Evolutionary conservation across 1,284 basidiomycete species (phyloP).

Genomic region (Hypsizygus ulmarius): DNA sequence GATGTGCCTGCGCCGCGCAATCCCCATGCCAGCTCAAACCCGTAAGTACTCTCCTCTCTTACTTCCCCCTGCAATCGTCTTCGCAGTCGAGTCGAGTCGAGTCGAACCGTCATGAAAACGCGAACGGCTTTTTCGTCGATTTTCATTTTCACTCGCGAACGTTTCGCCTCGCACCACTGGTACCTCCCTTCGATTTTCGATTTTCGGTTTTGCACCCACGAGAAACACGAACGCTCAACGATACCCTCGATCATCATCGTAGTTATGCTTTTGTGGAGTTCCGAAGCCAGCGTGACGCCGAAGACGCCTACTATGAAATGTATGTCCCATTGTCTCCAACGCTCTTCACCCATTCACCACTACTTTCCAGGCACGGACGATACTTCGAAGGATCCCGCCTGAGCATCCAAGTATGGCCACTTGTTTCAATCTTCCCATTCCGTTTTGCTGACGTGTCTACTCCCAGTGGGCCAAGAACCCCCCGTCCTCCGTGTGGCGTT

Average conservation of each 20-base stretch:
- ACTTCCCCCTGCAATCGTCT: slow-evolving; percentile 20
- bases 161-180: slow-evolving; percentile 15
- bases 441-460: slow-evolving; percentile 2
- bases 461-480: slow-evolving; percentile 87
- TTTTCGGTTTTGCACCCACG: slow-evolving; percentile 19
- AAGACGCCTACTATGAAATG: slow-evolving; percentile 91
- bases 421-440: not conserved
- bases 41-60: slow-evolving; percentile 58
- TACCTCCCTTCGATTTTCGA: slow-evolving; percentile 35
- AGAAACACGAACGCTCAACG: slow-evolving; percentile 65
- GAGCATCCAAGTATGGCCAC: slow-evolving; percentile 67
- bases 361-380: slow-evolving; percentile 73
- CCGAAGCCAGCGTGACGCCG: slow-evolving; percentile 78
- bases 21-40: slow-evolving; percentile 65
- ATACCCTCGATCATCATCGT: slow-evolving; percentile 42
- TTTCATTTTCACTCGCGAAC: slow-evolving; percentile 19
- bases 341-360: slow-evolving; percentile 1
- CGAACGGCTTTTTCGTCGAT: slow-evolving; percentile 19
- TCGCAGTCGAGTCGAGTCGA: slow-evolving; percentile 30
- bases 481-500: slow-evolving; percentile 84
- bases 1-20: slow-evolving; percentile 86
- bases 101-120: too few species aligned
- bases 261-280: slow-evolving; percentile 95
- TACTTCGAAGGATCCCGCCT: slow-evolving; percentile 80
- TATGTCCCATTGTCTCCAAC: slow-evolving; percentile 40